These are phyloP conservation scores for Psidium guajava DNA, from an alignment of 345 rosid species.

Conservation along the genomic window DNA sequence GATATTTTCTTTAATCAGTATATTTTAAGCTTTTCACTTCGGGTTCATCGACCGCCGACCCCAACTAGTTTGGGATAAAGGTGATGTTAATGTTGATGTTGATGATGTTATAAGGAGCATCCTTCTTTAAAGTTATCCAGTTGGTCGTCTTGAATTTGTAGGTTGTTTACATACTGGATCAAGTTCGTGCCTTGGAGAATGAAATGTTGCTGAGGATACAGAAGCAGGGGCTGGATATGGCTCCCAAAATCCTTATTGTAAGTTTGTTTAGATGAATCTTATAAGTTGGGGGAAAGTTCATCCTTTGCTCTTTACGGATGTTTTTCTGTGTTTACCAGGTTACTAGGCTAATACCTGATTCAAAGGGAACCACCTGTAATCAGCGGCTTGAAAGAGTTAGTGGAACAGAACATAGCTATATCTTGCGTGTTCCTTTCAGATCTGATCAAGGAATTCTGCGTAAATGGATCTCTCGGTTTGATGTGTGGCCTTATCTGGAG, in stretches of 20 bases:
- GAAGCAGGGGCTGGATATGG: conserved; percentile 79
- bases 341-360: conserved; percentile 85
- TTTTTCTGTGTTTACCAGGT: conserved; percentile 34
- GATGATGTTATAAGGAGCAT: not conserved
- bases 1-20: too few species aligned
- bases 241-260: conserved; percentile 84
- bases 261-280: conserved; percentile 9
- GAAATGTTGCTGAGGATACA: conserved; percentile 83
- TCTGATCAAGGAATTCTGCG: conserved; percentile 81
- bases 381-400: conserved; percentile 88
- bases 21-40: too few species aligned
- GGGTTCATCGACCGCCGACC: too few species aligned
- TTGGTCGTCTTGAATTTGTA: conserved; percentile 8
- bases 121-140: not conserved
- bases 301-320: not conserved
- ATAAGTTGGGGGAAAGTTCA: not conserved
- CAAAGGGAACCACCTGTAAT: conserved; percentile 92
- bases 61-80: too few species aligned
- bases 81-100: too few species aligned
- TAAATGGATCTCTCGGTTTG: conserved; percentile 97
- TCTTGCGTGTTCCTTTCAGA: conserved; percentile 87
- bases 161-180: conserved; percentile 96
- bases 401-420: conserved; percentile 79
- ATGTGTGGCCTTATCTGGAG: conserved; percentile 97
- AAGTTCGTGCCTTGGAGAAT: conserved; percentile 90